phyloP scores from a whole-genome alignment of 805 yeast genomes.

The Sugiyamaella valdiviana region DNA sequence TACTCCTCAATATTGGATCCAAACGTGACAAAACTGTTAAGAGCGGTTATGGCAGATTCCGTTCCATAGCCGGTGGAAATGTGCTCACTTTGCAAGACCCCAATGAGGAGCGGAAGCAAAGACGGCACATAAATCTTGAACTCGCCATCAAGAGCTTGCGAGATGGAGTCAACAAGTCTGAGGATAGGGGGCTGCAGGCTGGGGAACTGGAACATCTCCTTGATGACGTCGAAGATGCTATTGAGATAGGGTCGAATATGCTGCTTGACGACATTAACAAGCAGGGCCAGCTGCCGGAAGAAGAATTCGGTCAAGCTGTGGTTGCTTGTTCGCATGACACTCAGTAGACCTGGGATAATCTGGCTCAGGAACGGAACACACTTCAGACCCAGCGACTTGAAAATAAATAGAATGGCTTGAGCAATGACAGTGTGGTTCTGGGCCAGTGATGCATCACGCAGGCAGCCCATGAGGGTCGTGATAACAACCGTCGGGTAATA shows the following conservation, averaged over 20 bases:
- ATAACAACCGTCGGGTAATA: conserved; percentile 95
- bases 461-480: conserved; percentile 70
- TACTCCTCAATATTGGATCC: conserved; percentile 87
- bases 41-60: conserved; percentile 58
- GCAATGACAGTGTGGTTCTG: conserved; percentile 86
- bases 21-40: conserved; percentile 77
- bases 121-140: conserved; percentile 78
- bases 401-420: conserved; percentile 89
- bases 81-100: conserved; percentile 62
- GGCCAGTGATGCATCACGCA: conserved; percentile 78
- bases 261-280: conserved; percentile 77
- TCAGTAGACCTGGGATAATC: conserved; percentile 79
- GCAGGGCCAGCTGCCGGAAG: conserved; percentile 77
- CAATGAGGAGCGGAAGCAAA: conserved; percentile 67
- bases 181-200: conserved; percentile 73
- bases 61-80: conserved; percentile 41
- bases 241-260: conserved; percentile 80
- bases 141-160: conserved; percentile 84
- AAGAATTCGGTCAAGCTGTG: conserved; percentile 76
- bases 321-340: conserved; percentile 70
- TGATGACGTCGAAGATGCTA: conserved; percentile 67
- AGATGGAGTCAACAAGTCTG: conserved; percentile 72
- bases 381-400: conserved; percentile 79
- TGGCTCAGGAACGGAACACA: conserved; percentile 87
- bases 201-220: conserved; percentile 60